Base-by-base conservation (phyloP, 164 flowering plant genomes). In the Malania oleifera region DNA sequence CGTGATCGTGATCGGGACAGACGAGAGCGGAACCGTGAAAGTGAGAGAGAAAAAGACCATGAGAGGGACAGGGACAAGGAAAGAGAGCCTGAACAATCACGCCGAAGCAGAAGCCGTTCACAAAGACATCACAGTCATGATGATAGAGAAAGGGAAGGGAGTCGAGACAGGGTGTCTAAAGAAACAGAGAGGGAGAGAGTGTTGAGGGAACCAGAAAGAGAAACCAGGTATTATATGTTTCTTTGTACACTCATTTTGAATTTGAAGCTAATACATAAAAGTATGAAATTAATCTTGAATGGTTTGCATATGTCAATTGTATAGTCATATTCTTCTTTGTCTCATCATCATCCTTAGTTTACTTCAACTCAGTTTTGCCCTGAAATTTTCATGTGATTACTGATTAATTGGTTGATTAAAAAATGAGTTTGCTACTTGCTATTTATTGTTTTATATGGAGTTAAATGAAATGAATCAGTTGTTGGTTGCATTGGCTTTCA, bases 51-150 rank as follows among this genome's bases (percentile, higher is more conserved):
- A 17, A 65, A 50, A 59, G 72, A 61, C n/a, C 58, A 68, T 4
- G 78, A 73, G 7, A 67, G 65, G 23, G 83, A 78, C 5, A 63
- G 54, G 43, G 84, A 80, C 15, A 58, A 52, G 60, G 95, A 82
- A 37, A 71, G 64, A 57, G 91, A 78, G 61, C 54, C 28, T 37
- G 83, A 72, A 19, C 65, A 75, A 25, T 79, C 81, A 15, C 86
- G 75, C 27, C 71, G 87, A 40, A 85, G 90, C 63, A 72, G 82
- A 69, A 87, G 92, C 62, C 82, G 24, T 29, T 77, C 87, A 26
- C 91, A 77, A 46, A 80, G 77, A 71, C 77, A 67, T 43, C 77
- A 48, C 20, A 73, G 73, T 66, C 71, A 59, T 24, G 82, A 79
- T 45, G 82, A 78, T 41, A 70, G 49, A 56, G 75, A 65, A 23